These are phyloP conservation scores for Saccharomyces eubayanus DNA, from an alignment of 805 yeast genomes.

Conservation along the genomic window DNA sequence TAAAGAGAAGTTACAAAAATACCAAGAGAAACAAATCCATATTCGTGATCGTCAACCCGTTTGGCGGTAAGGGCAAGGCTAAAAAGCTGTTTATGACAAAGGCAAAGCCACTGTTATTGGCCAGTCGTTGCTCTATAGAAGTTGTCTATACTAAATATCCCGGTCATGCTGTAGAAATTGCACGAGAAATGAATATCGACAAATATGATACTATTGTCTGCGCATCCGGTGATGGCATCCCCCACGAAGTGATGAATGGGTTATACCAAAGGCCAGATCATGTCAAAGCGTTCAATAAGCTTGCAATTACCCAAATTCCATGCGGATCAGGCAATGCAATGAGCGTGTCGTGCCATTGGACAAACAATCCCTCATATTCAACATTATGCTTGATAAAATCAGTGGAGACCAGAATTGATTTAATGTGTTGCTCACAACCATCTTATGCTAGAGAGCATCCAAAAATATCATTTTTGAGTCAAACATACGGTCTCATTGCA, in stretches of 20 bases:
- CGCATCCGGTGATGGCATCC: slow-evolving; percentile 95
- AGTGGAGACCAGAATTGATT: slow-evolving; percentile 53
- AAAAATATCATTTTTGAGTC: slow-evolving; percentile 69
- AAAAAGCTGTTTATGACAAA: slow-evolving; percentile 42
- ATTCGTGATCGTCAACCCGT: slow-evolving; percentile 75
- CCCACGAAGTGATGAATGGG: slow-evolving; percentile 91
- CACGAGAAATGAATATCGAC: slow-evolving; percentile 42
- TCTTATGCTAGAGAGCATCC: slow-evolving; percentile 31
- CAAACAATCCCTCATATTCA: slow-evolving; percentile 58
- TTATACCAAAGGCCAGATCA: slow-evolving; percentile 61
- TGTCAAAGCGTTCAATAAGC: slow-evolving; percentile 49
- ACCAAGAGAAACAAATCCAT: slow-evolving; percentile 39
- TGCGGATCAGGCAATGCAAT: slow-evolving; percentile 97
- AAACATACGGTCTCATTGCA: slow-evolving; percentile 85
- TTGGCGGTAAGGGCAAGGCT: slow-evolving; percentile 84
- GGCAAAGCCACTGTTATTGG: slow-evolving; percentile 63
- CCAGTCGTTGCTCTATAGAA: slow-evolving; percentile 54
- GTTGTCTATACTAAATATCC: slow-evolving; percentile 54
- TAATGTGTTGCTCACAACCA: slow-evolving; percentile 71
- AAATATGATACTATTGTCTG: slow-evolving; percentile 74
- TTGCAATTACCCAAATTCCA: slow-evolving; percentile 78
- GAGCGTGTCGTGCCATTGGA: slow-evolving; percentile 72
- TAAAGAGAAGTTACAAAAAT: slow-evolving; percentile 34
- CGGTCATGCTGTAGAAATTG: slow-evolving; percentile 74
- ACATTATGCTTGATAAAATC: slow-evolving; percentile 70